Base-by-base conservation (phyloP, 176 grass and related monocot species). In the Oryza brachyantha region DNA sequence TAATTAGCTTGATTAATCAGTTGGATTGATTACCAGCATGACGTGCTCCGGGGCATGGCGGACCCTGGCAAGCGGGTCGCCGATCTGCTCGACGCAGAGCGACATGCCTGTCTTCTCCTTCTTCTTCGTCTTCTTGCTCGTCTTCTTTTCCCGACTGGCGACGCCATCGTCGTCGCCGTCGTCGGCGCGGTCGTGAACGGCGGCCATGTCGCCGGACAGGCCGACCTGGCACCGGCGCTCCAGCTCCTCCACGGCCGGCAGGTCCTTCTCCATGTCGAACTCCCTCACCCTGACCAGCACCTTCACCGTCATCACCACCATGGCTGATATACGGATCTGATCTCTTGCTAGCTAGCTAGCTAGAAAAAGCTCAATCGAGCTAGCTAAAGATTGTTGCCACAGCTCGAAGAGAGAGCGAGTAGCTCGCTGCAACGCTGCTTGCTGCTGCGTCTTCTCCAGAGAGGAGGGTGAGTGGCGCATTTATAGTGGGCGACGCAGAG, bases 1-100 rank as follows among this genome's bases (percentile, higher is more conserved):
- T 13, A 8, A 10, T 60, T 3, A 16, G 37, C 1, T 29, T 72
- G n/a, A 13, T 31, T 66, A 13, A 28, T 27, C 14, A 24, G n/a
- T n/a, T n/a, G n/a, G n/a, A n/a, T n/a, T n/a, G 17, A 24, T 88
- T 79, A 94, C 92, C 79, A 94, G 76, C 88, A 94, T 91, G 72
- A 94, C 76, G 42, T 94, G 86, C 16, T 94, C 92, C 57, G 88
- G 76, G 28, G 88, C 54, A 40, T 94, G 92, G 55, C 83, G 76
- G 72, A 94, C 80, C 24, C 88, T 79, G 16, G 83, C 81, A 19
- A 94, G 67, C 38, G 92, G 92, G 46, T 88, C 92, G 45, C 92
- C 88, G 22, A 94, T 61, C 69, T 75, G 79, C 61, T 88, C 88
- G 37, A 91, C 80, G 64, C 21, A 84, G 29, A 94, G 61, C 5